Base-by-base conservation (phyloP, 495 filamentous ascomycete species). In the Aspergillus coremiiformis region DNA sequence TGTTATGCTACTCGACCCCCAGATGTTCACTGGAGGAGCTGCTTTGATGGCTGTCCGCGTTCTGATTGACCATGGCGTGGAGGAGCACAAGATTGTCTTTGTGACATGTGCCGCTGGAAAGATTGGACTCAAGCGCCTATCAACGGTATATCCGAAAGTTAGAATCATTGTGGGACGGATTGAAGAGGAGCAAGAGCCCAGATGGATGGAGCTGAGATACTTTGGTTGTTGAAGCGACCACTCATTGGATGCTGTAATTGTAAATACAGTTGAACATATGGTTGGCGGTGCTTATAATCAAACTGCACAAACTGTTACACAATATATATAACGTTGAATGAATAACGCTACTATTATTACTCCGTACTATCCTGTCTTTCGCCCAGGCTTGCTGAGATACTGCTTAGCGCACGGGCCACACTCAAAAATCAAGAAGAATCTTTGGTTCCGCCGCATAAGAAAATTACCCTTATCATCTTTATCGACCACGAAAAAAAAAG, bases 41-140 rank as follows among this genome's bases (percentile, higher is more conserved):
- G 94, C 91, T 5, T 73, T 98, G 43, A 98, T 98, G 93, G 91
- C 93, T 4, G 92, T 97, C 24, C 84, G 89, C 55, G 89, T 98
- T 30, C 69, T 98, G 51, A 81, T 94, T 39, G 93, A 98, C 68
- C 90, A 97, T 62, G 93, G 93, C 2, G 90, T 97, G n/a, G 70
- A 79, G 17, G 84, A 91, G 62, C 81, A 89, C 15, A 82, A 77
- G 49, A 93, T 98, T 52, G 85, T 94, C 23, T 89, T 94, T 66
- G 90, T 93, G 39, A 90, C 89, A 5, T 92, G 88, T 62, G 81
- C 86, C 51, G 90, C 88, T 1, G 89, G 89, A n/a, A 81, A 80
- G 55, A 79, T 81, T 52, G 93, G 91, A 0, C 61, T 96, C 39
- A 87, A 90, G 52, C 75, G 93, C 46, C 69, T 98, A 53, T 82